phyloP scores from a whole-genome alignment of 1,284 basidiomycete genomes.

The Irpex sp. region DNA sequence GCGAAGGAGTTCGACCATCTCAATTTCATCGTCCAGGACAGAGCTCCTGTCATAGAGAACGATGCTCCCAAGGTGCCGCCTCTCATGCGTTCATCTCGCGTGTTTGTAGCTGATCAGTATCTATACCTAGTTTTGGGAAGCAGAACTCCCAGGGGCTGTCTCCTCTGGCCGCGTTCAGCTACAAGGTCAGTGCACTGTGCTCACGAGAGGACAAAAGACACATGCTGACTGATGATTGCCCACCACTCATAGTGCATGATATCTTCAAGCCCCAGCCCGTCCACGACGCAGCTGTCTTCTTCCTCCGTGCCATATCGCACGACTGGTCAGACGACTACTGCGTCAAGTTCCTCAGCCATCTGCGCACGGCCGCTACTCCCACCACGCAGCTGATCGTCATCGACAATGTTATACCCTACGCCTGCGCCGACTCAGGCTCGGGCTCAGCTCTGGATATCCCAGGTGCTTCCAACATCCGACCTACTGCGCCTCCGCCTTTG shows the following conservation, averaged over 20 bases:
- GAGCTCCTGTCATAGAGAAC: slow-evolving; percentile 9
- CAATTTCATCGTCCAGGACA: slow-evolving; percentile 21
- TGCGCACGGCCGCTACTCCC: slow-evolving; percentile 19
- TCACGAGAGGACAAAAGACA: background rate
- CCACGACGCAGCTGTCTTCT: slow-evolving; percentile 23
- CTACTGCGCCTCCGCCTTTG: slow-evolving; percentile 13
- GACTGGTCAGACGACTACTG: slow-evolving; percentile 30
- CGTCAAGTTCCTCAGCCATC: slow-evolving; percentile 23
- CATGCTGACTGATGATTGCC: background rate
- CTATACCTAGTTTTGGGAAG: slow-evolving; percentile 5
- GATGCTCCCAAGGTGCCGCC: slow-evolving; percentile 15
- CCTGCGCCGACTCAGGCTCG: slow-evolving; percentile 5
- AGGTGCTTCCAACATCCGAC: slow-evolving; percentile 5
- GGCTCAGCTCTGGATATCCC: slow-evolving; percentile 4
- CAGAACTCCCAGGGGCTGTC: background rate
- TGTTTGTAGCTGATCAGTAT: background rate
- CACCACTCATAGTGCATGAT: slow-evolving; percentile 17
- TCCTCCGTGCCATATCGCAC: slow-evolving; percentile 29
- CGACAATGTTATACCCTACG: slow-evolving; percentile 7
- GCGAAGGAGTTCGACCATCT: slow-evolving; percentile 20
- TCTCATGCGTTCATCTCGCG: background rate
- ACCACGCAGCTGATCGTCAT: slow-evolving; percentile 6
- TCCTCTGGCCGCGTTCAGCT: slow-evolving; percentile 4
- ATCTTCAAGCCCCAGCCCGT: slow-evolving; percentile 22
- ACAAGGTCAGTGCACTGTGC: background rate